Evolutionary conservation across 169 alveolate species (phyloP).

Genomic region (Eimeria tenella): DNA sequence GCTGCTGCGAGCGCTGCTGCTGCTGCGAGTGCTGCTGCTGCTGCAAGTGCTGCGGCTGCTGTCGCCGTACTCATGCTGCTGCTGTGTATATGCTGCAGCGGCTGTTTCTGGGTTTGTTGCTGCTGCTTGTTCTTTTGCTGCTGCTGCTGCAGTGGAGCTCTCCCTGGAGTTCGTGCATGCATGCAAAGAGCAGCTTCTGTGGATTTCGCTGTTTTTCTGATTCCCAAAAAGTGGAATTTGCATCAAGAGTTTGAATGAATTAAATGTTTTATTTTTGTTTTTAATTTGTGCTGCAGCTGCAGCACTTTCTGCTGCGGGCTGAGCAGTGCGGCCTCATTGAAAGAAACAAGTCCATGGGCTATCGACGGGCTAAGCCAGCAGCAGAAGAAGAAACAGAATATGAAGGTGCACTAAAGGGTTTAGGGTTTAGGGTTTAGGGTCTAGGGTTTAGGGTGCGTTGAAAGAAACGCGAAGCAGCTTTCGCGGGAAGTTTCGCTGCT

Average conservation of each 20-base stretch:
- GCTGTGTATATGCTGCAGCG: no score
- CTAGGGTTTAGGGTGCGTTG: no score
- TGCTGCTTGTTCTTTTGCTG: no score
- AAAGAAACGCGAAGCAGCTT: no score
- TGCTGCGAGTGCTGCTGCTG: neutral
- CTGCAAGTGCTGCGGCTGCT: neutral
- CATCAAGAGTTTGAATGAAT: neutral
- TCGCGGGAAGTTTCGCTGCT: no score
- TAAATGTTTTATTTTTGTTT: neutral
- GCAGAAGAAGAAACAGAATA: neutral
- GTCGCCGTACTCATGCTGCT: neutral
- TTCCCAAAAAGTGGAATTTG: no score
- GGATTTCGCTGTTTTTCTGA: no score
- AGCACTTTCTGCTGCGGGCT: constrained; percentile 73
- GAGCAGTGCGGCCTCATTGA: constrained; percentile 75
- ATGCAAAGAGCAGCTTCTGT: no score
- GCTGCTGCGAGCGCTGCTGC: neutral
- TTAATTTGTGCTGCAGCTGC: constrained; percentile 35
- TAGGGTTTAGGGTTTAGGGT: no score
- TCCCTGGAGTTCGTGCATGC: no score
- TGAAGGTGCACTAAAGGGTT: no score
- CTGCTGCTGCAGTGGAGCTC: no score
- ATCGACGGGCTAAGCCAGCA: neutral
- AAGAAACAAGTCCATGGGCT: neutral
- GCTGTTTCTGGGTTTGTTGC: neutral